Base-by-base conservation (phyloP, 139 green algal genomes). In the Deuterostichococcus epilithicus region DNA sequence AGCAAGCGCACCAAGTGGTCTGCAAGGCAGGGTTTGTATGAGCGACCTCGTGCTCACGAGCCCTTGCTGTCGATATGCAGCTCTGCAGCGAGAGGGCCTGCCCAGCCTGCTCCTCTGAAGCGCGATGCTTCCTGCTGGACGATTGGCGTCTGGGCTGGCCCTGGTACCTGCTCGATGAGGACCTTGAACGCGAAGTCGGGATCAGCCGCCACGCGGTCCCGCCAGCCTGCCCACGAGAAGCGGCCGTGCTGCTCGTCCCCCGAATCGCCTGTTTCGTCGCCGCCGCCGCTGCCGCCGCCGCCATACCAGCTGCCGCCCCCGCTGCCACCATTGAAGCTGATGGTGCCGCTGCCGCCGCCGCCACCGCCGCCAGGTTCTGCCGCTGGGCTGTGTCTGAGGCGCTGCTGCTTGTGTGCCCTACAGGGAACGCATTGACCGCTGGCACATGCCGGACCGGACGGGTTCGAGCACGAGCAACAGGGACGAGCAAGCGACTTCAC, bases 171-270 rank as follows among this genome's bases (percentile, higher is more conserved):
- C 85, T 98, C 94, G 25, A 97, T 84, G 30, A 94, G 52, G 5
- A 98, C 93, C 78, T 98, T 98, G 82, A 94, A 92, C 0, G 86
- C 78, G 78, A 98, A 98, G 75, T 94, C 82, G 1, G 94, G 86
- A 71, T 98, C 94, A 26, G 91, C 93, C 6, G 86, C 86, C 5
- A 96, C 88, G 6, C 94, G 86, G 20, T 96, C 91, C 25, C 91
- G 72, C 94, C 94, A 98, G n/a, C 94, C 94, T 70, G 91, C 86
- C 86, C 89, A 91, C 8, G 81, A 28, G 70, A 85, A 68, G 15
- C 69, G 39, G 32, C 45, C 59, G 34, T 76, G 77, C 34, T 82
- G 82, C 60, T 79, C 68, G 52, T 82, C 36, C 33, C 36, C 18
- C 33, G 35, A 58, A 3, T 39, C 66, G 1, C 18, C 52, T 63